Evolutionary conservation across 257 asterid genomes (phyloP).

Genomic region (Voacanga thouarsii): DNA sequence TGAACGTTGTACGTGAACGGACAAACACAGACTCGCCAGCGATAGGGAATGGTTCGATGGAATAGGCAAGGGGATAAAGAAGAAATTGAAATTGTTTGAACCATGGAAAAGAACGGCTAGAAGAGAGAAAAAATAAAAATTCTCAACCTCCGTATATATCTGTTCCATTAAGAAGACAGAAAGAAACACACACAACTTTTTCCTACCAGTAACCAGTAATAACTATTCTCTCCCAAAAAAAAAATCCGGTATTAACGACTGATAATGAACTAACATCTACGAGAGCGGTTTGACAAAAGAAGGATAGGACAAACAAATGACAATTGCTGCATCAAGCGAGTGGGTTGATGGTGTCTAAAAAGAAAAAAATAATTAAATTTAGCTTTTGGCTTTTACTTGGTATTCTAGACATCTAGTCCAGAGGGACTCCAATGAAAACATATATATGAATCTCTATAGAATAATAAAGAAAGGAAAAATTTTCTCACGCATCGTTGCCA

Average conservation of each 20-base stretch:
- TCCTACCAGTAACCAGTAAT: neutral
- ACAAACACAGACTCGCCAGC: neutral
- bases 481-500: conserved; percentile 57
- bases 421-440: too few species aligned
- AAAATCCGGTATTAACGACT: neutral
- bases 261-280: too few species aligned
- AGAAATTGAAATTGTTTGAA: neutral
- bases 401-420: too few species aligned
- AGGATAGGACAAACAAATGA: neutral
- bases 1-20: neutral
- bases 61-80: neutral
- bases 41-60: neutral
- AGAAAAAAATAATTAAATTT: too few species aligned
- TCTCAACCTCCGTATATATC: too few species aligned
- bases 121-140: too few species aligned
- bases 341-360: neutral
- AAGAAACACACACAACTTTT: neutral
- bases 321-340: neutral
- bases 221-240: too few species aligned
- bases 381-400: too few species aligned
- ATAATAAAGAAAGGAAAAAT: neutral
- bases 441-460: too few species aligned
- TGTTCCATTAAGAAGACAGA: too few species aligned
- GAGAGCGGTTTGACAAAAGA: neutral
- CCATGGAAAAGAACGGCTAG: neutral